phyloP scores from a whole-genome alignment of 345 rosid genomes.

The Rhodamnia rubescens region DNA sequence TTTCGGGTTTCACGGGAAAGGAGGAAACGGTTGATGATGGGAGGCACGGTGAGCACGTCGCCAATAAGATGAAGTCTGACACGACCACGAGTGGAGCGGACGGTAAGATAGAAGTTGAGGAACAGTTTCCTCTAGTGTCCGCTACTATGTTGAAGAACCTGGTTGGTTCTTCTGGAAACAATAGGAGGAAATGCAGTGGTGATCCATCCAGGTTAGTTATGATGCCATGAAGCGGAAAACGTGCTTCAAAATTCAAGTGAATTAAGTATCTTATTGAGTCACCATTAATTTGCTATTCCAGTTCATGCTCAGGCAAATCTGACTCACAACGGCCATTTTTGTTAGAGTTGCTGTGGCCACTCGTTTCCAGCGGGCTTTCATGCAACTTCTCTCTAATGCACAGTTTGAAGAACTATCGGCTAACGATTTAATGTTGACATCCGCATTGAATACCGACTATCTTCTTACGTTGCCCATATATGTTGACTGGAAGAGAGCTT shows the following conservation, averaged over 20 bases:
- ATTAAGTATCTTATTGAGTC: background rate
- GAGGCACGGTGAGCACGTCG: background rate
- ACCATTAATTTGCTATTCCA: background rate
- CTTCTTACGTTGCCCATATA: constrained; percentile 85
- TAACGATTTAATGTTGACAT: constrained; percentile 72
- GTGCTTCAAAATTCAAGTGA: background rate
- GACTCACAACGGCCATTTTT: constrained; percentile 4
- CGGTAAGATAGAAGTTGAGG: background rate
- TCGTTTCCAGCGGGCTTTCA: constrained; percentile 84
- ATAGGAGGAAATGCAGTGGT: background rate
- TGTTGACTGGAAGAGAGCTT: constrained; percentile 87
- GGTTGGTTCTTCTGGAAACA: background rate
- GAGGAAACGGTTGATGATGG: background rate
- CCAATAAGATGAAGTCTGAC: background rate
- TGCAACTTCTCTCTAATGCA: constrained; percentile 78
- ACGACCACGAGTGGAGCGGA: background rate
- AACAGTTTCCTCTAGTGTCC: background rate
- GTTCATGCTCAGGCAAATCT: background rate
- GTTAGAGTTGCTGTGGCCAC: constrained; percentile 63
- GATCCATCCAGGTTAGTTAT: background rate
- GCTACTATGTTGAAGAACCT: background rate
- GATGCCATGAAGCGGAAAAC: background rate
- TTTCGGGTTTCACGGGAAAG: background rate
- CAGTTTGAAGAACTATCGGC: constrained; percentile 90
- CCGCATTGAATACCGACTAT: constrained; percentile 83